These are phyloP conservation scores for Psilocybe subaeruginosa DNA, from an alignment of 768 basidiomycete genomes.

Conservation along the genomic window DNA sequence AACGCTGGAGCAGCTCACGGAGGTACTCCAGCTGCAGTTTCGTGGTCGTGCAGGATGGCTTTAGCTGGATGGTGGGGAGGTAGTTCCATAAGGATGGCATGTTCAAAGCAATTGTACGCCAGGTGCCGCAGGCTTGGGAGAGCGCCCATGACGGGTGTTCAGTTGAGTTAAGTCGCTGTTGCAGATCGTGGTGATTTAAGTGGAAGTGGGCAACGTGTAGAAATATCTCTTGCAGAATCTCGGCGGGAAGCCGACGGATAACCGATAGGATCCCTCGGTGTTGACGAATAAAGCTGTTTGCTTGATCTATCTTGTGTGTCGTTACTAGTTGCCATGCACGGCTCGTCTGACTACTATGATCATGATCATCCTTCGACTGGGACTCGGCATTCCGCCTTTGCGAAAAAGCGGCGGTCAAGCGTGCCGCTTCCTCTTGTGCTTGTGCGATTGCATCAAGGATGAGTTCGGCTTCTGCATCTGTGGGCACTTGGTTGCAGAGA, in stretches of 20 bases:
- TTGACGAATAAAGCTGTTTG: background rate
- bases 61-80: background rate
- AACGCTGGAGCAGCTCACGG: background rate
- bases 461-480: background rate
- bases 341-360: background rate
- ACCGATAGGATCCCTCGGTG: background rate
- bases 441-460: background rate
- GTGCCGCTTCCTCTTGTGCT: background rate
- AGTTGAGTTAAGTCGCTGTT: no score
- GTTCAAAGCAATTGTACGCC: background rate
- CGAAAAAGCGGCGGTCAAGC: background rate
- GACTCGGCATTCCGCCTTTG: no score
- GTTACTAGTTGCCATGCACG: background rate
- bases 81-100: background rate
- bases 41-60: background rate
- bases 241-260: background rate
- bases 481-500: background rate
- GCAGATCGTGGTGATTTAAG: background rate
- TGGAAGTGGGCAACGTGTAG: background rate
- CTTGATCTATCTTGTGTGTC: background rate
- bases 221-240: background rate
- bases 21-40: background rate
- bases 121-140: background rate
- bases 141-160: background rate
- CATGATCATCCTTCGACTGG: background rate